Evolutionary conservation across 2,329 filamentous ascomycete genomes (phyloP), one percentile per base, ranked within the genome.

Genomic region (Trichoderma breve): DNA sequence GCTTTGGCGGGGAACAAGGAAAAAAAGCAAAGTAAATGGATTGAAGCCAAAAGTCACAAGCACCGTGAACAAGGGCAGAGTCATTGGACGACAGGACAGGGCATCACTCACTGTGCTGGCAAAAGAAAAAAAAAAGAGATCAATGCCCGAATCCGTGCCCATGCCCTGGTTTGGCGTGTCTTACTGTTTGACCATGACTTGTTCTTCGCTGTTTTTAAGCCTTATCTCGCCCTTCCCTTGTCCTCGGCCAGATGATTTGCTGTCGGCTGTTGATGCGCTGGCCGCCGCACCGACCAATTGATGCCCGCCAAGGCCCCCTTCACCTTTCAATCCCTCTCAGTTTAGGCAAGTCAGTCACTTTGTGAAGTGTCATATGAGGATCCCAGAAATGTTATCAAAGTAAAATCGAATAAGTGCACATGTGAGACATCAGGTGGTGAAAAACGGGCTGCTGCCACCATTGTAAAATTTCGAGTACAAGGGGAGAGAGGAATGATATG

Each of bases 271-370:
- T 28, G 66, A 53, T 62, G 43, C 71, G 60, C 60, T 61, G 60
- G 71, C 60, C 28, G 60, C 26, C 34, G 68, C 53, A 47, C 36
- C 61, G 30, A 53, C 71, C 71, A 72, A 72, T 70, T 7, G 18
- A 39, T 57, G 43, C 60, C 47, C 60, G 57, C 36, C 60, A 63
- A 55, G 47, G 58, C 30, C n/a, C 30, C 47, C 9, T 70, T 70
- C 39, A 70, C 47, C 58, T 63, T 28, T 24, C 28, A 30, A 30
- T 30, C 53, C 39, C 39, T 43, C 39, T 43, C 39, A 43, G 36
- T 39, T 58, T 26, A 43, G 34, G 32, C 26, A 58, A 43, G 64
- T 51, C 58, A 67, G 64, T 68, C 24, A n/a, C 30, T 28, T 66
- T 66, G 9, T 28, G 15, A 66, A 57, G 21, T 57, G 24, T 34